phyloP scores from a whole-genome alignment of 73 alveolate species.

The Tetrahymena borealis region DNA sequence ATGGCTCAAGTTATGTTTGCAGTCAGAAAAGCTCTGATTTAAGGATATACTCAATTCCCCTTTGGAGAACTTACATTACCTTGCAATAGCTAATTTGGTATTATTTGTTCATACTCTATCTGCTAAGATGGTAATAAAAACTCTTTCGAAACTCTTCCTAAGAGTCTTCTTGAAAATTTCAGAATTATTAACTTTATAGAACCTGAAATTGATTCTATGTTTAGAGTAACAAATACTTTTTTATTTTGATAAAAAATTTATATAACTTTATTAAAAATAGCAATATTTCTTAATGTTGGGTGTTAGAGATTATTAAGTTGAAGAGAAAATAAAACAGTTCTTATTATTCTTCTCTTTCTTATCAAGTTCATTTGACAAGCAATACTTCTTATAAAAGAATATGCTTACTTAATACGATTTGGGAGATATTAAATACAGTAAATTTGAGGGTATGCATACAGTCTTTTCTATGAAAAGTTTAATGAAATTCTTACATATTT shows the following conservation, averaged over 20 bases:
- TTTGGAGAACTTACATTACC: neutral
- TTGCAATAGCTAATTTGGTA: neutral
- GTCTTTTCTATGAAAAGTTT: neutral
- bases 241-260: neutral
- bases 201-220: neutral
- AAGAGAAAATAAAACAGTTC: neutral
- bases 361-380: neutral
- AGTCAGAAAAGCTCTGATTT: neutral
- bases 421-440: neutral
- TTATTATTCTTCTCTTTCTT: neutral
- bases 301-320: neutral
- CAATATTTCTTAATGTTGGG: neutral
- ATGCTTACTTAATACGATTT: neutral
- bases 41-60: neutral
- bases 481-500: neutral
- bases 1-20: neutral
- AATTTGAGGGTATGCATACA: neutral
- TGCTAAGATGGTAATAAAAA: neutral
- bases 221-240: neutral
- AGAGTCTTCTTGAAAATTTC: neutral
- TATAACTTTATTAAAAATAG: neutral
- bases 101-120: neutral
- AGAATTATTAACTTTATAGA: neutral
- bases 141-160: neutral
- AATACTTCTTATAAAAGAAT: neutral